Evolutionary conservation across 2,329 filamentous ascomycete species (phyloP).

Genomic region (Raffaelea deltoideospora): DNA sequence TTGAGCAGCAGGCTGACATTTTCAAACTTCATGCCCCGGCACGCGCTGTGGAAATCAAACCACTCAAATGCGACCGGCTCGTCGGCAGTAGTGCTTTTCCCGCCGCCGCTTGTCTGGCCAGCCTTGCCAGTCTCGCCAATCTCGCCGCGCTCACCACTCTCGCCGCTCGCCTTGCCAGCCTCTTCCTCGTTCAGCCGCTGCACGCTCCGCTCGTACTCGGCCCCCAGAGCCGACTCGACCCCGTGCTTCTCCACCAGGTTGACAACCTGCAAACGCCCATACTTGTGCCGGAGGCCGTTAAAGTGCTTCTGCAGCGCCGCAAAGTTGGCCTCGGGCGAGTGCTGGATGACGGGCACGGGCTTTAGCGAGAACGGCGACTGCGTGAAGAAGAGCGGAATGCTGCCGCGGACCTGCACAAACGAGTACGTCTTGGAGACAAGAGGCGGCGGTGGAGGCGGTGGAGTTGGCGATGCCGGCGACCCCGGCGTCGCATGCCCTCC

Average conservation of each 20-base stretch:
- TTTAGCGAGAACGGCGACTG: constrained; percentile 91
- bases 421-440: constrained; percentile 51
- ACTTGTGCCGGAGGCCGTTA: constrained; percentile 47
- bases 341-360: constrained; percentile 66
- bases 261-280: constrained; percentile 63
- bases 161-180: not conserved
- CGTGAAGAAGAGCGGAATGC: constrained; percentile 88
- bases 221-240: constrained; percentile 64
- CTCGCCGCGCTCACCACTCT: constrained; percentile 16
- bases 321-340: constrained; percentile 66
- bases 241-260: constrained; percentile 83
- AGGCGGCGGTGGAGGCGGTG: not conserved
- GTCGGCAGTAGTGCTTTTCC: no score
- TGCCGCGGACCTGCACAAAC: constrained; percentile 76
- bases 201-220: constrained; percentile 57
- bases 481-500: not conserved
- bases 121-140: no score
- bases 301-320: constrained; percentile 71
- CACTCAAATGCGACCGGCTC: no score
- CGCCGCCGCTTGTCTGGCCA: no score
- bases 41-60: constrained; percentile 93
- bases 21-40: constrained; percentile 94
- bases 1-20: constrained; percentile 74
- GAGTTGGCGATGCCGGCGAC: no score
- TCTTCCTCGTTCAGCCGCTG: constrained; percentile 46